phyloP scores from a whole-genome alignment of 352 stramenopile genomes.

The Elongisporangium prolatum region DNA sequence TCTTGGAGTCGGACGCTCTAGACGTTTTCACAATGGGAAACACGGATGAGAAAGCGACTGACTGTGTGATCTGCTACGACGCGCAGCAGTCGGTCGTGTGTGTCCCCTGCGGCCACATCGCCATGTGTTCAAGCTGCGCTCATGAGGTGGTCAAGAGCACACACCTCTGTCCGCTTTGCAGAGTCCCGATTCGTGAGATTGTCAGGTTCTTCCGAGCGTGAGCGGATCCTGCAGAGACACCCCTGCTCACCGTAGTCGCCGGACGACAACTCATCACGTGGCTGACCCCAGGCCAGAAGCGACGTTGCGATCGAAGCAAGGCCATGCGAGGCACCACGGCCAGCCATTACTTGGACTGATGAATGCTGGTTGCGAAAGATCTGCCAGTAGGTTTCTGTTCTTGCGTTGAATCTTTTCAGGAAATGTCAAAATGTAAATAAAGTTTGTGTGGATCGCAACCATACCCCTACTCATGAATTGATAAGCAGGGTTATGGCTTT shows the following conservation, averaged over 20 bases:
- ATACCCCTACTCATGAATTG: neutral
- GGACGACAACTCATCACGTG: neutral
- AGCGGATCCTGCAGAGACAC: neutral
- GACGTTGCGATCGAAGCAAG: neutral
- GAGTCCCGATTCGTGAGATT: neutral
- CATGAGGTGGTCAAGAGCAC: neutral
- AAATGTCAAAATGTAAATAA: neutral
- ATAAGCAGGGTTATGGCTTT: neutral
- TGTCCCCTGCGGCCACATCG: neutral
- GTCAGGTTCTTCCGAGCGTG: neutral
- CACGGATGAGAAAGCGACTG: neutral
- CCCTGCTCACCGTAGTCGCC: too few species aligned
- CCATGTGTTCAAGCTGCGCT: neutral
- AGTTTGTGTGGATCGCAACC: neutral
- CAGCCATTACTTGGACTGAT: too few species aligned
- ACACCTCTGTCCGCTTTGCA: neutral
- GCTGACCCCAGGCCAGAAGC: neutral
- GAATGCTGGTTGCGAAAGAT: neutral
- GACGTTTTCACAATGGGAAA: neutral
- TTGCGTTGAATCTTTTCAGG: neutral
- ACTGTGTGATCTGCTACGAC: neutral
- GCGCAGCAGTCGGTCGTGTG: neutral
- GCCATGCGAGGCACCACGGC: too few species aligned
- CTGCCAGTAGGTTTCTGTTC: neutral
- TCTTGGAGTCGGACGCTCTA: neutral